Evolutionary conservation across 2,329 filamentous ascomycete genomes (phyloP).

Genomic region (Ophiostoma angusticollis): DNA sequence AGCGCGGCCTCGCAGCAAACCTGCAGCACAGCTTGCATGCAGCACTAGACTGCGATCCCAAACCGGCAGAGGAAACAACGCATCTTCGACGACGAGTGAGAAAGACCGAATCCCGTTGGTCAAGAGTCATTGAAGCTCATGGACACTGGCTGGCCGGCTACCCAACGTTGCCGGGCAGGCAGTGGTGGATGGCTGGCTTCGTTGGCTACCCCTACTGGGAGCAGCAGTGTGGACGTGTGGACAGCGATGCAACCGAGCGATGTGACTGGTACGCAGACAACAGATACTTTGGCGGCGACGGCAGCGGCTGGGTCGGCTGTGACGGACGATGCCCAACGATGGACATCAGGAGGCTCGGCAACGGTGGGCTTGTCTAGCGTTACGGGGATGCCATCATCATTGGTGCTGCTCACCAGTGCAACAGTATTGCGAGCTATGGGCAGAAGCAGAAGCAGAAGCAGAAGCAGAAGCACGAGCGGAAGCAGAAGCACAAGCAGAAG

Average conservation of each 20-base stretch:
- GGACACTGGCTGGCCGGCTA: no score
- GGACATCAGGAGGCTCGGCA: background rate
- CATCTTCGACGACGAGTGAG: background rate
- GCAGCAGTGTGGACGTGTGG: no score
- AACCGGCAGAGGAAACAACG: background rate
- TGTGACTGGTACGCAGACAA: no score
- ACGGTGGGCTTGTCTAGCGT: background rate
- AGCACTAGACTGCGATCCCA: background rate
- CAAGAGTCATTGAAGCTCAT: no score
- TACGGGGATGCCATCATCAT: no score
- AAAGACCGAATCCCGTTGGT: background rate
- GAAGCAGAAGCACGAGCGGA: background rate
- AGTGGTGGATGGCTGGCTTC: no score
- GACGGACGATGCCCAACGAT: conserved; percentile 3
- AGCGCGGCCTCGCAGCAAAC: no score
- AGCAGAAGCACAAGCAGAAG: background rate
- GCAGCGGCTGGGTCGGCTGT: no score
- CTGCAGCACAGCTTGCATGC: background rate
- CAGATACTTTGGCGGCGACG: no score
- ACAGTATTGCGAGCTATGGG: background rate
- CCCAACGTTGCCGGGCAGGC: no score
- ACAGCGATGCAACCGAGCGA: no score
- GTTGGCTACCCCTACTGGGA: no score
- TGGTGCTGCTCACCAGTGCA: background rate
- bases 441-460: background rate